Conservation (phyloP, 257 asterid species). For the Fraxinus excelsior region DNA sequence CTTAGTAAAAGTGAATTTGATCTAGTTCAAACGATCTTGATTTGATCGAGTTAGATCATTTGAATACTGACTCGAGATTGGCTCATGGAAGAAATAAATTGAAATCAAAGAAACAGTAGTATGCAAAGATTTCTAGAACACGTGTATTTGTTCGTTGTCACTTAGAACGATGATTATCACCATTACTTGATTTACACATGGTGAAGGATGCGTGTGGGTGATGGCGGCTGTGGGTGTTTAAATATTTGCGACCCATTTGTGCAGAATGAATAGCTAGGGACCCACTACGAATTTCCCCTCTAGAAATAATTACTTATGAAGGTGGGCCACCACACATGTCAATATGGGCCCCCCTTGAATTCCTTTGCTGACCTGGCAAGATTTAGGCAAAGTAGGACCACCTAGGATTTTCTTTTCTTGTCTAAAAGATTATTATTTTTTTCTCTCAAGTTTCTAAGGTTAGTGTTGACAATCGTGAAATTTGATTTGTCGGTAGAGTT, state of each 20-base stretch:
- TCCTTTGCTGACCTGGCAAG: conserved; percentile 24
- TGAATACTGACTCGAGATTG: not conserved
- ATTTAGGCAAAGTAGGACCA: not conserved
- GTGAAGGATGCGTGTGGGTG: no score
- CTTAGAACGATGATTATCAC: no score
- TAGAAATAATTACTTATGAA: not conserved
- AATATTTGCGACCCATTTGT: no score
- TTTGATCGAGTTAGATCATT: not conserved
- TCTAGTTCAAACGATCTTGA: not conserved
- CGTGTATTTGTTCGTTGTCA: no score
- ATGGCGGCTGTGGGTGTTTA: no score
- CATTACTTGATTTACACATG: no score
- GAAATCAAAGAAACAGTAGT: no score
- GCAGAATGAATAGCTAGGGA: no score
- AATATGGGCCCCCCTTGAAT: conserved; percentile 20
- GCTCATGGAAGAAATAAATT: not conserved
- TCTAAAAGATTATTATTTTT: no score
- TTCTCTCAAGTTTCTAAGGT: not conserved
- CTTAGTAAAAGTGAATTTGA: not conserved
- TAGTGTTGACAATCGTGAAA: not conserved
- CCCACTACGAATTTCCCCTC: no score
- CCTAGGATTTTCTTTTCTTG: not conserved
- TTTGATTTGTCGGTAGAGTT: not conserved
- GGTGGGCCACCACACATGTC: conserved; percentile 1
- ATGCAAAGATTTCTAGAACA: no score